Base-by-base conservation (phyloP, 345 rosid genomes). In the Arabis alpina region DNA sequence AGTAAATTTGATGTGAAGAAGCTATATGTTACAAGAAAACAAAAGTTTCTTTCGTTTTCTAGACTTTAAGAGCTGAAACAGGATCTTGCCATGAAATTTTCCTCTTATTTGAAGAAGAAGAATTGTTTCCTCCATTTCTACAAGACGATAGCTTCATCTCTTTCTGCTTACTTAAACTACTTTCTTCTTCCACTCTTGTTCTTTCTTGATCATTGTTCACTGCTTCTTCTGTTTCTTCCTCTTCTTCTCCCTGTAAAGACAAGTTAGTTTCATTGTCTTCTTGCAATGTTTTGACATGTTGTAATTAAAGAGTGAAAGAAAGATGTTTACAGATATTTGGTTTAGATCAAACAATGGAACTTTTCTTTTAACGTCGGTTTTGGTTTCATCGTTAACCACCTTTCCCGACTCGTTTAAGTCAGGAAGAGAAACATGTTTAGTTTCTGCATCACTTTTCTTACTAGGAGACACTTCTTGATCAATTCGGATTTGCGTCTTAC, bases 61-160 rank as follows among this genome's bases (percentile, higher is more conserved):
- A 87, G 61, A 83, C 98, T 78, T 87, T 87, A 61, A 91, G 82
- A 41, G 91, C 91, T 75, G 61, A 41, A 76, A 91, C 83, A 73
- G 84, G 91, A 67, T 93, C 96, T 81, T 91, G 96, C 98, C 98
- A 93, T 54, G 96, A 67, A 52, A 93, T 89, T 88, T 89, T 93
- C 81, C 97, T 84, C 88, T 91, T 91, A 69, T 89, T 86, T 6
- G 87, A 41, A 4, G 87, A 41, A 4, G 87, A 41, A 4, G 87
- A 41, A 4, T 86, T 84, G 42, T 77, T 87, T 54, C 85, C 87
- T 0, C 81, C 74, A 44, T 66, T 84, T 72, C 94, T 86, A 66
- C 92, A 91, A 15, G 80, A 84, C 4, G 85, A 83, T 49, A 87
- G 48, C 80, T 79, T 87, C 78, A 82, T 53, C 14, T 89, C 97